Conservation (phyloP, 2,329 filamentous ascomycete genomes). For the Pyrenophora teres region DNA sequence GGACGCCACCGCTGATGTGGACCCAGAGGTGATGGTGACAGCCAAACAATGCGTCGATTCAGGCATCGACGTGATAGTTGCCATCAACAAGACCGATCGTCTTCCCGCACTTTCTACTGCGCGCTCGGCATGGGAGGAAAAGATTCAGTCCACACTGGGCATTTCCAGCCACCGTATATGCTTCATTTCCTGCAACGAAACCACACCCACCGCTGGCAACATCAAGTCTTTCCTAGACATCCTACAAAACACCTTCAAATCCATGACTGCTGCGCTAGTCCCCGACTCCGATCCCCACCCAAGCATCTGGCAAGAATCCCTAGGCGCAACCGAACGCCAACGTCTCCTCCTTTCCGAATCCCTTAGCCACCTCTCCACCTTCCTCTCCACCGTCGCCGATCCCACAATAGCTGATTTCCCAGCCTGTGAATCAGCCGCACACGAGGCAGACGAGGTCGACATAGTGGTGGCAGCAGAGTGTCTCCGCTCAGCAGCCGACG, state of each 20-base stretch:
- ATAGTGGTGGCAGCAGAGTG: slow-evolving; percentile 90
- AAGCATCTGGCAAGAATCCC: slow-evolving; percentile 76
- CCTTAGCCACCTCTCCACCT: slow-evolving; percentile 71
- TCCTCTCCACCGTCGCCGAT: slow-evolving; percentile 63
- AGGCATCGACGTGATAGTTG: slow-evolving; percentile 61
- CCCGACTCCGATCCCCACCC: slow-evolving; percentile 58
- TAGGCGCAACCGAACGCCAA: slow-evolving; percentile 91
- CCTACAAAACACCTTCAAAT: slow-evolving; percentile 69
- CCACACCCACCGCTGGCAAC: slow-evolving; percentile 63
- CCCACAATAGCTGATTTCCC: slow-evolving; percentile 8
- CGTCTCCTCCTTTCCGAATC: slow-evolving; percentile 78
- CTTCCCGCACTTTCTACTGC: slow-evolving; percentile 42
- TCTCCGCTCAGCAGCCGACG: slow-evolving; percentile 61
- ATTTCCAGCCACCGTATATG: slow-evolving; percentile 54
- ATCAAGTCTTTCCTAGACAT: slow-evolving; percentile 70
- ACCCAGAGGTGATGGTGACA: slow-evolving; percentile 63
- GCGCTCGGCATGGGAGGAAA: slow-evolving; percentile 25
- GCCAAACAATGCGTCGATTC: slow-evolving; percentile 55
- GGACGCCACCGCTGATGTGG: slow-evolving; percentile 70
- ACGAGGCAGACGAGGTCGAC: slow-evolving; percentile 63
- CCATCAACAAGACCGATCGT: slow-evolving; percentile 65
- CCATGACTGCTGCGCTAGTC: slow-evolving; percentile 65
- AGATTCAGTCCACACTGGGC: slow-evolving; percentile 27
- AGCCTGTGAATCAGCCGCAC: not conserved
- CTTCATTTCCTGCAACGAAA: slow-evolving; percentile 74